These are phyloP conservation scores for Sequoiadendron giganteum DNA, from an alignment of 75 land plant species.

Conservation along the genomic window DNA sequence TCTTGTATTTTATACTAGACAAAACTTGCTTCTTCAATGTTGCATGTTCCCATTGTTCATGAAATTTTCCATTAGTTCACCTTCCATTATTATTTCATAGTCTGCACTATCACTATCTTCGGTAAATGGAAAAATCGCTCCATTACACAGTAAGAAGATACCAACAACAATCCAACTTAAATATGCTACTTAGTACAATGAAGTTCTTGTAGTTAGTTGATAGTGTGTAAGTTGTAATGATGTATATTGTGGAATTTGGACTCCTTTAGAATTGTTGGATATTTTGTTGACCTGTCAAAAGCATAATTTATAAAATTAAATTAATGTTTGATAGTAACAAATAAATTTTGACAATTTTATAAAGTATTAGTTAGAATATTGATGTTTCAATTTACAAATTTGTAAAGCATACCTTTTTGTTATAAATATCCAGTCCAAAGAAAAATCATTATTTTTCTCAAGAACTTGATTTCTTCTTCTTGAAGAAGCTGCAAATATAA, in stretches of 20 bases:
- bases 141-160: too few relatives aligned
- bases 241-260: conserved; percentile 29
- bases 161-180: too few relatives aligned
- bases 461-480: conserved; percentile 68
- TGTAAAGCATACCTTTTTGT: conserved; percentile 56
- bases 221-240: neutral
- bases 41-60: conserved; percentile 82
- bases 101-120: conserved; percentile 56
- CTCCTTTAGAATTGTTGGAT: conserved; percentile 49
- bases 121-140: conserved; percentile 14
- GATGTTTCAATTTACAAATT: neutral
- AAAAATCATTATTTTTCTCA: conserved; percentile 86
- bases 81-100: conserved; percentile 74
- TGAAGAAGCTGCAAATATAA: conserved; percentile 48
- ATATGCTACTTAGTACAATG: too few relatives aligned
- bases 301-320: too few relatives aligned
- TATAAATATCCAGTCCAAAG: conserved; percentile 76
- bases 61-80: conserved; percentile 48
- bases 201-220: too few relatives aligned
- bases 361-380: neutral
- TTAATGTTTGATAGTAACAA: neutral
- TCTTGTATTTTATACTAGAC: conserved; percentile 9
- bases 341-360: too few relatives aligned
- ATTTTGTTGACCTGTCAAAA: conserved; percentile 42
- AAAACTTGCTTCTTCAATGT: conserved; percentile 29